Evolutionary conservation across 2,329 filamentous ascomycete genomes (phyloP).

Genomic region (Huntiella savannae): DNA sequence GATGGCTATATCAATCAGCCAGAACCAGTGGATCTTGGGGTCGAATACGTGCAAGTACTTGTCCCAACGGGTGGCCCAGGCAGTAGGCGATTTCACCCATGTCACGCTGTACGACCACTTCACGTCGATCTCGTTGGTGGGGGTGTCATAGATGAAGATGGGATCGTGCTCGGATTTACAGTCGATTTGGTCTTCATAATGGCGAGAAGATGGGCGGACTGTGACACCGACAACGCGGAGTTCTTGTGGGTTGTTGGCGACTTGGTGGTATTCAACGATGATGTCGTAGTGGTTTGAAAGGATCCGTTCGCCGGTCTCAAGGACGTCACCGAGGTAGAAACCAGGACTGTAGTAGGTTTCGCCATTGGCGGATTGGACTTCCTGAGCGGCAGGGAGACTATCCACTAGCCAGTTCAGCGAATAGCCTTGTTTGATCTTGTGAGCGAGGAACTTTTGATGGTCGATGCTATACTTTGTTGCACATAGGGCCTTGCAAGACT

Average conservation of each 20-base stretch:
- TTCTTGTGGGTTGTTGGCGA: conserved; percentile 41
- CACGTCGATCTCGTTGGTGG: conserved; percentile 37
- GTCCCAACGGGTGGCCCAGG: conserved; percentile 96
- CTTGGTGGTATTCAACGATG: conserved; percentile 74
- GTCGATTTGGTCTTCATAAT: conserved; percentile 37
- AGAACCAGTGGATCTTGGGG: conserved; percentile 98
- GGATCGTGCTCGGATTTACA: conserved; percentile 40
- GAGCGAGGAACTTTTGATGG: conserved; percentile 62
- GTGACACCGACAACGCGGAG: conserved; percentile 82
- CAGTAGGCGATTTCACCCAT: conserved; percentile 68
- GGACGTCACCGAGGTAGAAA: conserved; percentile 52
- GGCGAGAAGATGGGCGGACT: conserved; percentile 61
- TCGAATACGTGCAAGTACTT: conserved; percentile 96
- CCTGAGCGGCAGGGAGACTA: conserved; percentile 75
- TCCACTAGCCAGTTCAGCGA: conserved; percentile 94
- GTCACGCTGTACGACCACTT: conserved; percentile 84
- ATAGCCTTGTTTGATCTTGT: conserved; percentile 66
- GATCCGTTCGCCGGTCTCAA: conserved; percentile 24
- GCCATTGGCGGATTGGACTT: conserved; percentile 51
- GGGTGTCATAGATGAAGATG: conserved; percentile 42
- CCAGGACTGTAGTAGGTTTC: conserved; percentile 79
- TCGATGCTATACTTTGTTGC: conserved; percentile 41
- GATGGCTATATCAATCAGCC: conserved; percentile 83
- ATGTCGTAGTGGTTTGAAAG: conserved; percentile 97
- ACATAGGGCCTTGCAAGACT: conserved; percentile 73